Evolutionary conservation across 495 filamentous ascomycete species (phyloP).

Genomic region (Daldinia vernicosa): DNA sequence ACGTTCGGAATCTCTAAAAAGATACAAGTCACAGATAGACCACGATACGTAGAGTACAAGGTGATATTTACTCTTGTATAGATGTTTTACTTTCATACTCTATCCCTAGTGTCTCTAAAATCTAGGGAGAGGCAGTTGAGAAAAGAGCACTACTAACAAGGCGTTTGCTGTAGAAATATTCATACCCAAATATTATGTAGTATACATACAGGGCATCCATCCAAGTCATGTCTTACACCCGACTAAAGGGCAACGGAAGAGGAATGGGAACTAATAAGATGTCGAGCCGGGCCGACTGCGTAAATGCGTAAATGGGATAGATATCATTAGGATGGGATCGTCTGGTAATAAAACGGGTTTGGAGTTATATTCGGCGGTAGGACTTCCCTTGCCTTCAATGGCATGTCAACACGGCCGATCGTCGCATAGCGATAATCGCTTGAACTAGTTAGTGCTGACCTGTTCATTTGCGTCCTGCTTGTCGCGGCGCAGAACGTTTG

Average conservation of each 20-base stretch:
- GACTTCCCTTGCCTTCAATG: slow-evolving; percentile 3
- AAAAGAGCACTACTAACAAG: neutral
- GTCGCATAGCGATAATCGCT: neutral
- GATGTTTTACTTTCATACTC: neutral
- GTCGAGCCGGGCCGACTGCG: neutral
- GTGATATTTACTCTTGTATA: neutral
- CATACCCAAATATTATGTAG: too few species aligned
- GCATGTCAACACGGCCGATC: neutral
- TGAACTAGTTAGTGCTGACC: neutral
- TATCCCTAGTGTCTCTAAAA: neutral
- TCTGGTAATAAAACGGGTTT: neutral
- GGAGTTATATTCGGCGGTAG: neutral
- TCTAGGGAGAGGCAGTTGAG: neutral
- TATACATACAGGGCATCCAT: neutral
- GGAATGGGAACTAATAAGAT: neutral
- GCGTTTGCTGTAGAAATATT: neutral
- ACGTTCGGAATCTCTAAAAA: neutral
- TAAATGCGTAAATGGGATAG: neutral
- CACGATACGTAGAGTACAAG: neutral
- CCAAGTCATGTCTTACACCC: neutral
- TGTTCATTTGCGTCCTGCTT: neutral
- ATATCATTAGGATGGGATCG: neutral
- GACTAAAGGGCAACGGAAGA: neutral
- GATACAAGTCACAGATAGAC: too few species aligned
- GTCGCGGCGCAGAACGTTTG: neutral